Conservation (phyloP, 257 asterid species). For the Penstemon newberryi region DNA sequence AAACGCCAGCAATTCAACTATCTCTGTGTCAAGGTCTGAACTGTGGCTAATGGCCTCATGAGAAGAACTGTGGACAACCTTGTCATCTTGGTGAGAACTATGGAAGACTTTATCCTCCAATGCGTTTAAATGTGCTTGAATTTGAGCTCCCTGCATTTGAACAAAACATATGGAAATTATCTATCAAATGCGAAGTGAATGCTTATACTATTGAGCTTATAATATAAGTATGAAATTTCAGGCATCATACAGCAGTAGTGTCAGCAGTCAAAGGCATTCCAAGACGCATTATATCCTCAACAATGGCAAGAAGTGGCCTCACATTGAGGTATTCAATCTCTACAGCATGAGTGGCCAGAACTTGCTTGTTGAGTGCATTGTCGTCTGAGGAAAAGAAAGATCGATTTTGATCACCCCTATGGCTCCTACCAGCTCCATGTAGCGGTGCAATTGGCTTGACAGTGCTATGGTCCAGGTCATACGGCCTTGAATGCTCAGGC, state of each 20-base stretch:
- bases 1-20: constrained; percentile 55
- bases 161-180: background rate
- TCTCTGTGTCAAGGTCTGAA: constrained; percentile 47
- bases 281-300: constrained; percentile 60
- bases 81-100: constrained; percentile 5
- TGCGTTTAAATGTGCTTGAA: constrained; percentile 30
- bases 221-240: background rate
- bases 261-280: constrained; percentile 36
- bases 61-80: constrained; percentile 30
- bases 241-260: constrained; percentile 18
- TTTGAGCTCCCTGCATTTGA: constrained; percentile 31
- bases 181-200: background rate
- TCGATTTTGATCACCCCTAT: constrained; percentile 44
- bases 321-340: constrained; percentile 59
- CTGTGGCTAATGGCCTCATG: constrained; percentile 23
- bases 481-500: constrained; percentile 15
- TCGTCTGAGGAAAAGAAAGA: constrained; percentile 51
- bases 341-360: constrained; percentile 48
- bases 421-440: constrained; percentile 24
- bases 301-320: constrained; percentile 47
- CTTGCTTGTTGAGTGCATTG: constrained; percentile 48
- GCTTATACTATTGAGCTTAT: background rate
- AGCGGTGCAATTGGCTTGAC: constrained; percentile 4
- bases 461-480: constrained; percentile 27
- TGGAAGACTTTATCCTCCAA: constrained; percentile 32